A percentile compares a stretch with the other conserved stretches of the same genome.
phyloP scores from a whole-genome alignment of 2,329 filamentous ascomycete species.

The Colletotrichum tropicale region DNA sequence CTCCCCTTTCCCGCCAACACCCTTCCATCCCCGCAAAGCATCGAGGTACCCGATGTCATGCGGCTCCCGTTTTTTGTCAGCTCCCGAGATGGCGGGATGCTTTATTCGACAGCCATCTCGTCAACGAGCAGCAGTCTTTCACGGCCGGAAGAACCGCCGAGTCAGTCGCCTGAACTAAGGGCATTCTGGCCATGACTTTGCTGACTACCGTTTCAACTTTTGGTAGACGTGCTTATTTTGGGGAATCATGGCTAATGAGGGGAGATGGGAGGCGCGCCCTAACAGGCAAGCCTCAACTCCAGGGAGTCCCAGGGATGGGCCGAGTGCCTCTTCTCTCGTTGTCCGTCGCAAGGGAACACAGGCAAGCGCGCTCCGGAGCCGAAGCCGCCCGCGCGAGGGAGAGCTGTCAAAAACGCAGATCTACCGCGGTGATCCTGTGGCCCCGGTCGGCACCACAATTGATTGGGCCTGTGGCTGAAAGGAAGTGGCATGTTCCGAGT shows the following conservation, averaged over 20 bases:
- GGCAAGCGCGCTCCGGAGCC: slow-evolving; percentile 9
- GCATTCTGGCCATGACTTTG: background rate
- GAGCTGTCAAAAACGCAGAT: slow-evolving; percentile 22
- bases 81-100: background rate
- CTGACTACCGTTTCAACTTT: slow-evolving; percentile 17
- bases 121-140: background rate
- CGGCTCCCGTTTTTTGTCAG: background rate
- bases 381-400: slow-evolving; percentile 15
- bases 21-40: slow-evolving; percentile 6
- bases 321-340: background rate
- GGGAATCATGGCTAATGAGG: background rate
- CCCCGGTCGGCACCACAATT: slow-evolving; percentile 8
- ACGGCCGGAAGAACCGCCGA: background rate
- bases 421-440: slow-evolving; percentile 15
- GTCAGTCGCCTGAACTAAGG: slow-evolving; percentile 3
- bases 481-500: slow-evolving; percentile 21
- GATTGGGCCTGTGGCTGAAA: slow-evolving; percentile 16
- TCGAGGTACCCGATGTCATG: slow-evolving; percentile 9
- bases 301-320: slow-evolving; percentile 14
- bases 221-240: slow-evolving; percentile 13
- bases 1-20: background rate
- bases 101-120: background rate
- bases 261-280: background rate
- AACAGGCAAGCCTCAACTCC: slow-evolving; percentile 12
- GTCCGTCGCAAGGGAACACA: background rate